These are phyloP conservation scores for Saksenaea oblongispora DNA, from an alignment of 371 early-diverging fungal genomes.

Conservation along the genomic window DNA sequence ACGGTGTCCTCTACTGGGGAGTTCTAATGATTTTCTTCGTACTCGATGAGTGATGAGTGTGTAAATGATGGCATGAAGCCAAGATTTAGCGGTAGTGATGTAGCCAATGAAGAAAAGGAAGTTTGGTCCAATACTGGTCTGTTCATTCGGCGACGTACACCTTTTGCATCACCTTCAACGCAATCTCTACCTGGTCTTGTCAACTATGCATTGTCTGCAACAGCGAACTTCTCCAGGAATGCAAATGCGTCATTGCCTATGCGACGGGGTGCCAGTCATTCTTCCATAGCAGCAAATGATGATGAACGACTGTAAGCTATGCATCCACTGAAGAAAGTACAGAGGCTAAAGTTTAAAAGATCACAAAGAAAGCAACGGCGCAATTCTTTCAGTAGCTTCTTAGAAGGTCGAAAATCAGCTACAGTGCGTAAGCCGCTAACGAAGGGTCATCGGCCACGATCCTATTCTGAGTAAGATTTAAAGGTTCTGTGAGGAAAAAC, in stretches of 20 bases:
- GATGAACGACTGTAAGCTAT: not conserved
- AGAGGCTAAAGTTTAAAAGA: not conserved
- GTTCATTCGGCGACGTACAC: conserved; percentile 13
- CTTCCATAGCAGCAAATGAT: conserved; percentile 1
- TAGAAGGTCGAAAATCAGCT: conserved; percentile 11
- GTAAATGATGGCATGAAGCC: not conserved
- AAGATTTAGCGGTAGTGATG: not conserved
- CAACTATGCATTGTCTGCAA: conserved; percentile 26
- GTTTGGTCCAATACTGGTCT: not conserved
- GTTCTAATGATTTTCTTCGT: not conserved
- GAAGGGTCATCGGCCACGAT: conserved; percentile 45
- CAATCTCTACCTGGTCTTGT: conserved; percentile 38
- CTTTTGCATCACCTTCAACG: conserved; percentile 34
- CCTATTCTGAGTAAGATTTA: conserved; percentile 44
- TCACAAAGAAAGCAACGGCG: conserved; percentile 21
- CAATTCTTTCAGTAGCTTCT: conserved; percentile 49
- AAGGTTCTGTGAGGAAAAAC: not conserved
- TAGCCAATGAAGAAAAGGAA: not conserved
- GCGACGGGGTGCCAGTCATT: conserved; percentile 24
- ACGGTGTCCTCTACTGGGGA: not conserved
- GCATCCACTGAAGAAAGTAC: conserved; percentile 17
- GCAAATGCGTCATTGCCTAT: conserved; percentile 16
- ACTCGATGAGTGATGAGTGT: not conserved
- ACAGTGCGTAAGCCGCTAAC: not conserved
- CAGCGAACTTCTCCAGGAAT: conserved; percentile 5